These are phyloP conservation scores for Aspergillus candidus DNA, from an alignment of 2,329 filamentous ascomycete species.

Conservation along the genomic window DNA sequence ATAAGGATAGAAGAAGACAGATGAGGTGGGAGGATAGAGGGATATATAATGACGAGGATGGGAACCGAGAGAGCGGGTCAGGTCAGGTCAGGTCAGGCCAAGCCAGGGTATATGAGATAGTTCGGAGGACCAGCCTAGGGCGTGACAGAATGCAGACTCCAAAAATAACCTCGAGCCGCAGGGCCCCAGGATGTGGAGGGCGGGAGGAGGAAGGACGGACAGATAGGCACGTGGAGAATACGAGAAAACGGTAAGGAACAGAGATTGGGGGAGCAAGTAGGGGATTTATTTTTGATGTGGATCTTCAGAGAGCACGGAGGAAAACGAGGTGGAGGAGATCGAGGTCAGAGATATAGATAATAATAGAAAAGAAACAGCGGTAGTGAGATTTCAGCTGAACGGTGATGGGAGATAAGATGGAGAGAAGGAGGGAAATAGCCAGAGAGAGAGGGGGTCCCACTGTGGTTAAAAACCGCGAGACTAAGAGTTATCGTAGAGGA, in stretches of 20 bases:
- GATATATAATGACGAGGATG: not conserved
- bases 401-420: not conserved
- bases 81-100: conserved; percentile 1
- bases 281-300: not conserved
- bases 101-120: not conserved
- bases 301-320: no score
- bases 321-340: no score
- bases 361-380: no score
- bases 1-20: not conserved
- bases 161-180: conserved; percentile 21
- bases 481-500: not conserved
- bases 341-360: no score
- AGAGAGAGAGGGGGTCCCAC: not conserved
- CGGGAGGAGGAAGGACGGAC: conserved; percentile 10
- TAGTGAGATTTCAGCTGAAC: not conserved
- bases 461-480: not conserved
- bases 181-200: conserved; percentile 11
- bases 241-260: conserved; percentile 19
- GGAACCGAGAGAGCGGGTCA: not conserved
- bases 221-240: conserved; percentile 21
- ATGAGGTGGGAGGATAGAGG: not conserved
- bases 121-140: no score
- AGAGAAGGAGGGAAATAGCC: not conserved
- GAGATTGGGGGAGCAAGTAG: not conserved
- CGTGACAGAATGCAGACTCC: conserved; percentile 11